A percentile compares a stretch with the other conserved stretches of the same genome.
These are phyloP conservation scores for Phaeoacremonium minimum DNA, from an alignment of 2,329 filamentous ascomycete species.

Conservation along the genomic window DNA sequence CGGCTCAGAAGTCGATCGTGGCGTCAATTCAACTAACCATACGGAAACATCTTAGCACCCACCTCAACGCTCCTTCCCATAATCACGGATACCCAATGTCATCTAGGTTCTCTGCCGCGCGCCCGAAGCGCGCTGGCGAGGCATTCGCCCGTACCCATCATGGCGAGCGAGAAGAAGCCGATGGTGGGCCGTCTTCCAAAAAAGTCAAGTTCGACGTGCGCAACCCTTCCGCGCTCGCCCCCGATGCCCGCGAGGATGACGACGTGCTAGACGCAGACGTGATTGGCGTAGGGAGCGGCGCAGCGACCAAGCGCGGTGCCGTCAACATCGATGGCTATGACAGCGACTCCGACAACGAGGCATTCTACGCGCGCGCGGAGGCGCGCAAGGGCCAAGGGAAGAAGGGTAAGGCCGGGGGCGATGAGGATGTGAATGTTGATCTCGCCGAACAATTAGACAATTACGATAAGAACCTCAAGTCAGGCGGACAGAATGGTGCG, in stretches of 20 bases:
- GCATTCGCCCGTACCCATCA: conserved; percentile 74
- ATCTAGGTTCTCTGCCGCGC: conserved; percentile 59
- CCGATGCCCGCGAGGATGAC: conserved; percentile 72
- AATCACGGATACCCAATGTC: conserved; percentile 40
- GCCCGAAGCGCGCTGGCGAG: conserved; percentile 80
- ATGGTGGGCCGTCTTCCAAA: conserved; percentile 49
- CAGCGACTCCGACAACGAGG: conserved; percentile 88
- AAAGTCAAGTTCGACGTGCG: conserved; percentile 91
- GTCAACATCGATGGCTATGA: conserved; percentile 98
- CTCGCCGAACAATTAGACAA: conserved; percentile 49
- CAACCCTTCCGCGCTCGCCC: conserved; percentile 87
- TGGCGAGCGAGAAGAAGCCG: conserved; percentile 42
- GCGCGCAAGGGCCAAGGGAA: conserved; percentile 42
- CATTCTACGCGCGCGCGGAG: conserved; percentile 72
- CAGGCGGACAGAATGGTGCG: conserved; percentile 27
- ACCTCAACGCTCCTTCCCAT: too few relatives aligned
- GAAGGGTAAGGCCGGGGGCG: conserved; percentile 29
- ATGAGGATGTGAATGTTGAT: conserved; percentile 40
- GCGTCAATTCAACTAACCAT: too few relatives aligned
- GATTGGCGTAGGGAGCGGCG: conserved; percentile 71
- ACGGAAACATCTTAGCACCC: too few relatives aligned
- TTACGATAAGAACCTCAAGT: conserved; percentile 40
- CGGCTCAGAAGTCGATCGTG: too few relatives aligned
- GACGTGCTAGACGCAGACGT: conserved; percentile 85
- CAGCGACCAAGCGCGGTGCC: conserved; percentile 81